phyloP scores from a whole-genome alignment of 2,329 filamentous ascomycete genomes.

The Trichoderma endophyticum region DNA sequence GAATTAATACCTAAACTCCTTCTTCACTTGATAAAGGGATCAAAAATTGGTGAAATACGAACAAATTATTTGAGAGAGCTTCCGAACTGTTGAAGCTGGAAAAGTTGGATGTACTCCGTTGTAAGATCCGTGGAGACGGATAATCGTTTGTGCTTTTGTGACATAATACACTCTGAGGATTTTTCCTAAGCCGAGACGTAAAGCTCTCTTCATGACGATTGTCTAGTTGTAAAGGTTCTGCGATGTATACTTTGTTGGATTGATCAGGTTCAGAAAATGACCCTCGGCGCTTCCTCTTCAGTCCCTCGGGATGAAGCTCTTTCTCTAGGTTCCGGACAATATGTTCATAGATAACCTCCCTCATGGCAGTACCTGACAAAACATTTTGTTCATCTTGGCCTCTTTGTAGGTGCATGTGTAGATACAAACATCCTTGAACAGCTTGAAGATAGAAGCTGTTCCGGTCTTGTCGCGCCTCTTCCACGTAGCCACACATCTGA shows the following conservation, averaged over 20 bases:
- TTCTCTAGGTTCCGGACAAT: constrained; percentile 14
- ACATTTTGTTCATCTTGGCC: not conserved
- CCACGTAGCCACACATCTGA: constrained; percentile 2
- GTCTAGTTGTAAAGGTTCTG: not conserved
- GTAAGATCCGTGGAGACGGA: not conserved
- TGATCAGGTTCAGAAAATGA: not conserved
- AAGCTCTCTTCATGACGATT: not conserved
- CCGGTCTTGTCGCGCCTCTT: constrained; percentile 7
- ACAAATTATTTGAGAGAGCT: not conserved
- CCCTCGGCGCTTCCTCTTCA: constrained; percentile 4
- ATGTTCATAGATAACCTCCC: constrained; percentile 13
- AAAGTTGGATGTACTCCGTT: not conserved
- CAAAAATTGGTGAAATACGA: not conserved
- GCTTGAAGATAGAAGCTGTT: constrained; percentile 17
- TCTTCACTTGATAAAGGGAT: not conserved
- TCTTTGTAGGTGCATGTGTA: constrained; percentile 3
- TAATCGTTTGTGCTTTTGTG: not conserved
- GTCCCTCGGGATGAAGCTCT: constrained; percentile 2
- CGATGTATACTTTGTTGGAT: not conserved
- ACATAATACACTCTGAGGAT: not conserved
- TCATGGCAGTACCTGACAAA: not conserved
- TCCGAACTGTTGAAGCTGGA: not conserved
- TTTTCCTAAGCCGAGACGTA: not conserved
- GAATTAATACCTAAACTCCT: not conserved
- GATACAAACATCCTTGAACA: constrained; percentile 10